Base-by-base conservation (phyloP, 306 rosid species). In the Citrullus mucosospermus region DNA sequence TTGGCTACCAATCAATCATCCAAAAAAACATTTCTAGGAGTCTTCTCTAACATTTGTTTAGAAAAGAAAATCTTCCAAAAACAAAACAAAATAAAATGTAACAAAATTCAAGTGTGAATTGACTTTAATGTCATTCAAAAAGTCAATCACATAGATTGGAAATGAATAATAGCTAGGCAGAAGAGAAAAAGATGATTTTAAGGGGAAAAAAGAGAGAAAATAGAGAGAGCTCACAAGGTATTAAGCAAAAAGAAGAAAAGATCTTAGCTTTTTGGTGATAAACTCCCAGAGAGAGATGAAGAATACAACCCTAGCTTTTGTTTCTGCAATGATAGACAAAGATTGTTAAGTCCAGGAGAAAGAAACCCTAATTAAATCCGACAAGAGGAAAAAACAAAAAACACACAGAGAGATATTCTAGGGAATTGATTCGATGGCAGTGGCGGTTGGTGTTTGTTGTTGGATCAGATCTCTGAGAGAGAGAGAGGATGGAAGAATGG, bases 151-250 rank as follows among this genome's bases (percentile, higher is more conserved):
- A 39, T 4, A 9, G 14, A 67, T 67, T 9, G 18, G 8, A 54
- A 68, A 68, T 12, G 2, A 46, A 46, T 14, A 36, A 71, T 22
- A 71, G 28, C 28, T 25, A 25, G 22, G 7, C 76, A 46, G 76
- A 71, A 71, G 38, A 71, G 3, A 25, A 44, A 71, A 71, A 71
- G 75, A n/a, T 11, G 9, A 39, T 9, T 3, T 36, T 18, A 39
- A 69, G 44, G 17, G 44, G 17, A 43, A 53, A 44, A 10, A 69
- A 71, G 76, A 25, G n/a, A 70, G 56, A 44, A 54, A 70, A 25
- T 48, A 48, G 54, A 69, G 75, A 69, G 76, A 71, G 58, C 59
- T 71, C 59, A 71, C 76, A 25, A 46, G 76, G 70, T 34, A 34
- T 28, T 48, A 62, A 59, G 41, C 4, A 61, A 61, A 25, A 6